Conservation (phyloP, 257 asterid species). For the Paulownia fortunei region DNA sequence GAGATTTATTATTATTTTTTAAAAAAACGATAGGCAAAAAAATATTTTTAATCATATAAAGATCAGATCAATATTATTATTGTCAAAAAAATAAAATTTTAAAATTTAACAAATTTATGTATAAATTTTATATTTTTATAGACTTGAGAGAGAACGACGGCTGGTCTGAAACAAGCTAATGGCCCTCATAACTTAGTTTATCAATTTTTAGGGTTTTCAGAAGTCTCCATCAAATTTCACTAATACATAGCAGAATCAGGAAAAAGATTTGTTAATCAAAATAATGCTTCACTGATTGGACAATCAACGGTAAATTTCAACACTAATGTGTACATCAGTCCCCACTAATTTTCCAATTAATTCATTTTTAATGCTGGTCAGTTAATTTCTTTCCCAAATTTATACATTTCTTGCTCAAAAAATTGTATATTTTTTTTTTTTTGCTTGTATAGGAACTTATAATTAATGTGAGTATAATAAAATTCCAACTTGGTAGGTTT, state of each 20-base stretch:
- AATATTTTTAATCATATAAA: no score
- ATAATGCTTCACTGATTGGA: constrained; percentile 17
- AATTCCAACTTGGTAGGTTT: neutral
- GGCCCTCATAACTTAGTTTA: neutral
- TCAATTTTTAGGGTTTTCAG: constrained; percentile 10
- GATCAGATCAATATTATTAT: no score
- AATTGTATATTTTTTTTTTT: neutral
- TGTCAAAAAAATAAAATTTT: no score
- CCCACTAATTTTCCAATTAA: constrained; percentile 18
- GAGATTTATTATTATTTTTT: no score
- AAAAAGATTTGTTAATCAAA: constrained; percentile 28
- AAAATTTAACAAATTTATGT: no score
- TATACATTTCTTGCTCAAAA: constrained; percentile 9
- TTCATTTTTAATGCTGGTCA: constrained; percentile 11
- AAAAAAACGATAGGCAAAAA: no score
- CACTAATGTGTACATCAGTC: neutral
- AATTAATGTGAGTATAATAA: neutral
- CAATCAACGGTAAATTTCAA: neutral
- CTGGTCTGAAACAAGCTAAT: no score
- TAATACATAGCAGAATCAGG: neutral
- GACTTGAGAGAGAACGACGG: no score
- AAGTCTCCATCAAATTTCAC: constrained; percentile 10
- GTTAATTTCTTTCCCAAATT: constrained; percentile 16
- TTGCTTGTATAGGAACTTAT: neutral
- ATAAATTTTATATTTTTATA: no score